A percentile compares a stretch with the other conserved stretches of the same genome.
phyloP scores from a whole-genome alignment of 192 early-diverging fungal genomes.

The Podila clonocystis region DNA sequence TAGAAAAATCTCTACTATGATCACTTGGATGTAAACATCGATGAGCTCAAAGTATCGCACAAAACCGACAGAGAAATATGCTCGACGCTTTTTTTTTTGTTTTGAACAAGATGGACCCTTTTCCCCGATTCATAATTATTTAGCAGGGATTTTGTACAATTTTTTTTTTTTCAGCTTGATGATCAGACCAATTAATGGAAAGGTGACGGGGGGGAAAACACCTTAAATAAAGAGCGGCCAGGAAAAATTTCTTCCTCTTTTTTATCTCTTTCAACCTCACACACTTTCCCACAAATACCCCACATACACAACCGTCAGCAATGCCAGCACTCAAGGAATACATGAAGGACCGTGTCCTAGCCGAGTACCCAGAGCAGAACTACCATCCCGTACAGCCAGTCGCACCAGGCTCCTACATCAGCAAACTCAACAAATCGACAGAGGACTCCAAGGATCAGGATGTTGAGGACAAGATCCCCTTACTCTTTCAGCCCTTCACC shows the following conservation, averaged over 20 bases:
- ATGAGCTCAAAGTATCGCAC: too few relatives aligned
- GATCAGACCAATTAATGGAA: not conserved
- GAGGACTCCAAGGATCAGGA: slow-evolving; percentile 12
- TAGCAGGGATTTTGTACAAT: too few relatives aligned
- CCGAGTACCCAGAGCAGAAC: not conserved
- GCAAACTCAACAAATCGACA: not conserved
- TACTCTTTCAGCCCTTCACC: slow-evolving; percentile 72
- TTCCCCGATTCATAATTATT: too few relatives aligned
- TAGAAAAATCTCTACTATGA: too few relatives aligned
- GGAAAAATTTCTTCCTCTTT: not conserved
- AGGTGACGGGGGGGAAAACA: not conserved
- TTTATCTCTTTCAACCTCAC: not conserved
- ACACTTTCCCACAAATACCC: not conserved
- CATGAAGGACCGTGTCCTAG: not conserved
- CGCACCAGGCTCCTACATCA: slow-evolving; percentile 8
- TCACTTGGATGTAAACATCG: too few relatives aligned
- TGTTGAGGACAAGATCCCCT: not conserved
- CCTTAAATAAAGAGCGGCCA: not conserved
- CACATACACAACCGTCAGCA: not conserved
- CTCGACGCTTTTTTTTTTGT: too few relatives aligned
- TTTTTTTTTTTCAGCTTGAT: not conserved
- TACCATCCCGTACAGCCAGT: not conserved
- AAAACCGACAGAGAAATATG: too few relatives aligned
- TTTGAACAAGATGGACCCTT: too few relatives aligned
- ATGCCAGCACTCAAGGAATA: not conserved